Conservation (phyloP, 371 early-diverging fungal species). For the Basidiobolus heterosporus region DNA sequence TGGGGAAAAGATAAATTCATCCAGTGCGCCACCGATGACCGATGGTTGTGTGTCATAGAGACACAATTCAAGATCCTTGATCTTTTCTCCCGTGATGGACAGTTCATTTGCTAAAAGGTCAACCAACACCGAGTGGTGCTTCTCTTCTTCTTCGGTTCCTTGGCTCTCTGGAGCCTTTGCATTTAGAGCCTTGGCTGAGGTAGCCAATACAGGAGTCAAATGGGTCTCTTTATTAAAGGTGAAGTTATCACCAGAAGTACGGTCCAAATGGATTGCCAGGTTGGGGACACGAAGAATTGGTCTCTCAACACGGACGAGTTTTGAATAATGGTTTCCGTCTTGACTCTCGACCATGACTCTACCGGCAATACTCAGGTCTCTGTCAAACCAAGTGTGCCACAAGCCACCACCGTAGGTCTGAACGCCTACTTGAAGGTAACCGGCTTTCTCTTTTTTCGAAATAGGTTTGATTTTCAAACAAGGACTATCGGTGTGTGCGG, state of each 20-base stretch:
- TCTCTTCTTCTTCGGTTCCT: too few relatives aligned
- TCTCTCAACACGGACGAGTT: constrained; percentile 55
- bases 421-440: constrained; percentile 82
- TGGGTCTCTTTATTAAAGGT: constrained; percentile 90
- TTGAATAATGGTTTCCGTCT: constrained; percentile 48
- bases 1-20: constrained; percentile 86
- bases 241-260: constrained; percentile 61
- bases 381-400: constrained; percentile 97
- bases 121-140: constrained; percentile 64
- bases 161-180: too few relatives aligned
- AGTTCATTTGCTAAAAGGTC: constrained; percentile 57
- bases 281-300: constrained; percentile 89
- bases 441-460: constrained; percentile 64
- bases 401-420: constrained; percentile 86
- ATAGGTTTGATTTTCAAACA: constrained; percentile 90
- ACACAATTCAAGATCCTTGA: constrained; percentile 88
- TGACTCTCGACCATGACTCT: constrained; percentile 66
- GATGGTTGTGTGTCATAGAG: constrained; percentile 78
- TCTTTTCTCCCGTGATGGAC: constrained; percentile 20
- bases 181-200: too few relatives aligned
- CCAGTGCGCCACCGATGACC: constrained; percentile 66
- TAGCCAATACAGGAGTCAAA: constrained; percentile 63
- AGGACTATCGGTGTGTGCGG: constrained; percentile 92
- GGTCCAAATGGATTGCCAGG: constrained; percentile 92
- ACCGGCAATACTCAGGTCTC: constrained; percentile 91